Conservation (phyloP, 164 flowering plant genomes). For the Tetracentron sinense region DNA sequence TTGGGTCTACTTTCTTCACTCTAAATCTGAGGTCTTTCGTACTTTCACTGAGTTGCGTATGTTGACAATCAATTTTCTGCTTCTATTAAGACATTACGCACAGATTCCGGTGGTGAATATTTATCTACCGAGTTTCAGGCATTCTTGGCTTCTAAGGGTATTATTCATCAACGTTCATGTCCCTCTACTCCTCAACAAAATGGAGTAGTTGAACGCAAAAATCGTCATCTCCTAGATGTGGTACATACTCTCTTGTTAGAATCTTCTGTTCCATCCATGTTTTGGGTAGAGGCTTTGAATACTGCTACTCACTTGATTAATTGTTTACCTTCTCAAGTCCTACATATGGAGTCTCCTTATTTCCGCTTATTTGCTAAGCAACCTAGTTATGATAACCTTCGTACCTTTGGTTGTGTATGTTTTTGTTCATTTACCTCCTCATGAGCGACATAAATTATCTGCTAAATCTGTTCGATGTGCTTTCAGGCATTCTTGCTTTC, state of each 20-base stretch:
- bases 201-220: background rate
- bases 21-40: background rate
- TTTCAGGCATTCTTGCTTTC: no score
- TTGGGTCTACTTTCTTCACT: no score
- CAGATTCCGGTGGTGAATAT: slow-evolving; percentile 3
- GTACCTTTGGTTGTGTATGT: slow-evolving; percentile 9
- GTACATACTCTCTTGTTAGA: no score
- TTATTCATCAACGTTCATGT: slow-evolving; percentile 1
- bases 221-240: no score
- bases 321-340: no score
- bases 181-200: slow-evolving; percentile 10
- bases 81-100: background rate
- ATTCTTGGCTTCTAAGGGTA: background rate
- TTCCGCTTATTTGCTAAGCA: background rate
- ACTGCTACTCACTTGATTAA: no score
- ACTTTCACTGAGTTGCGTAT: background rate
- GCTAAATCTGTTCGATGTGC: background rate
- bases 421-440: slow-evolving; percentile 2
- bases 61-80: background rate
- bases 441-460: background rate
- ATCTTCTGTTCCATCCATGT: no score
- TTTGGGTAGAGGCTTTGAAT: no score
- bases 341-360: no score
- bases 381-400: background rate
- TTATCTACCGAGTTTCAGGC: background rate